Conservation (phyloP, 179 eudicot species). For the Spergularia azorica region DNA sequence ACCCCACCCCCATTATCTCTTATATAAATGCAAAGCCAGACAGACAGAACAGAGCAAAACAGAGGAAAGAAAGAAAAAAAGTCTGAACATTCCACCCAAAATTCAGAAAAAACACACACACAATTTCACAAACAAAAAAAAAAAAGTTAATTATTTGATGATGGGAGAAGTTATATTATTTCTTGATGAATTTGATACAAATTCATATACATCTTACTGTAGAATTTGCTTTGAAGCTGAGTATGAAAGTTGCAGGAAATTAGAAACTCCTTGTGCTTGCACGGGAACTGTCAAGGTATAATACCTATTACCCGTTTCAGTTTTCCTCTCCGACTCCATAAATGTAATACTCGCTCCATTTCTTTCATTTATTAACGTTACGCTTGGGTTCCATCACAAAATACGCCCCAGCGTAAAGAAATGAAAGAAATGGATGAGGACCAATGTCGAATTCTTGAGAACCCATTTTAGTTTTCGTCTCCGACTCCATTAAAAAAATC, state of each 20-base stretch:
- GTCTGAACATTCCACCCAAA: not conserved
- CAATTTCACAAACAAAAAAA: not conserved
- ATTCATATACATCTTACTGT: slow-evolving; percentile 32
- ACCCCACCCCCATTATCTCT: not conserved
- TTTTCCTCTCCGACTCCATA: not conserved
- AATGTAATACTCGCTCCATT: no score
- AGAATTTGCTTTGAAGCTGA: slow-evolving; percentile 95
- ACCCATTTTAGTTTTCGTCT: not conserved
- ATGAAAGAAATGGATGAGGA: no score
- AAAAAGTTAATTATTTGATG: not conserved
- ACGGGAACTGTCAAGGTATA: slow-evolving; percentile 88
- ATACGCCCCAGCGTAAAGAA: no score
- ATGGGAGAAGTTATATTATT: slow-evolving; percentile 55
- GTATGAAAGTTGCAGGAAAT: slow-evolving; percentile 53
- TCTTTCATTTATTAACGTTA: no score
- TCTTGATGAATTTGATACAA: slow-evolving; percentile 44
- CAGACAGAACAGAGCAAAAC: slow-evolving; percentile 19
- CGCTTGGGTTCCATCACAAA: no score
- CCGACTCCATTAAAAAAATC: no score
- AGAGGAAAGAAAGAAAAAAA: not conserved
- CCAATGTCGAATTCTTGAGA: no score
- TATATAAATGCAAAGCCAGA: slow-evolving; percentile 33
- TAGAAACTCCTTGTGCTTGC: slow-evolving; percentile 90
- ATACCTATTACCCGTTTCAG: not conserved
- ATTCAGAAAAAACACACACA: not conserved